A percentile compares a stretch with the other conserved stretches of the same genome.
Conservation (phyloP, 768 basidiomycete species). For the Calocybe indica region DNA sequence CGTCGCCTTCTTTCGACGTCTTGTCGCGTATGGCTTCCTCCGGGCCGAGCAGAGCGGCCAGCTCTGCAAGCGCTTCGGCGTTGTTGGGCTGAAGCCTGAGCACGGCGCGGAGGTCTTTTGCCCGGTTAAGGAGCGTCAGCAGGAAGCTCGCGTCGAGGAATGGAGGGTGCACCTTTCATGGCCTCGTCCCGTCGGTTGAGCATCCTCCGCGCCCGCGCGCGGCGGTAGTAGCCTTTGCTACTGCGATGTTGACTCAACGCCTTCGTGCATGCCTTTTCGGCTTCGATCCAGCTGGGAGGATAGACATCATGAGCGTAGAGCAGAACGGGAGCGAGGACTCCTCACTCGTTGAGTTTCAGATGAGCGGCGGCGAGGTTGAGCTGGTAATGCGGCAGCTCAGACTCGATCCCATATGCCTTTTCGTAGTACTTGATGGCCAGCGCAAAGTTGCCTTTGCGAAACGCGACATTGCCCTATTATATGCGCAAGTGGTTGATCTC, state of each 20-base stretch:
- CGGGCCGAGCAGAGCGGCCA: conserved; percentile 34
- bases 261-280: conserved; percentile 63
- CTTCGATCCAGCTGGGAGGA: conserved; percentile 56
- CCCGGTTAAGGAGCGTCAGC: conserved; percentile 14
- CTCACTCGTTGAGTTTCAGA: conserved; percentile 65
- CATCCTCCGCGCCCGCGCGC: conserved; percentile 63
- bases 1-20: not conserved
- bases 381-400: conserved; percentile 71
- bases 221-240: conserved; percentile 64
- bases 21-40: conserved; percentile 3
- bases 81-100: conserved; percentile 62
- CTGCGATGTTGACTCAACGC: conserved; percentile 62
- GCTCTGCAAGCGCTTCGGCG: conserved; percentile 52
- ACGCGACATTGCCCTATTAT: conserved; percentile 60
- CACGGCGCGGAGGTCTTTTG: conserved; percentile 48
- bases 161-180: conserved; percentile 39
- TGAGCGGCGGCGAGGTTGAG: conserved; percentile 74
- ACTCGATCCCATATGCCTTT: conserved; percentile 55
- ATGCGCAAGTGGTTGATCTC: not conserved
- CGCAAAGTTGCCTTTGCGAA: conserved; percentile 54
- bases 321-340: conserved; percentile 6
- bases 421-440: conserved; percentile 54
- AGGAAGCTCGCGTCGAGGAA: not conserved
- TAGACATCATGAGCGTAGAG: conserved; percentile 3
- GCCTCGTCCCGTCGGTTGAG: conserved; percentile 51